Evolutionary conservation across 2,329 filamentous ascomycete species (phyloP), one percentile per base, ranked within the genome.

Genomic region (Arthrobotrys sphaeroides): DNA sequence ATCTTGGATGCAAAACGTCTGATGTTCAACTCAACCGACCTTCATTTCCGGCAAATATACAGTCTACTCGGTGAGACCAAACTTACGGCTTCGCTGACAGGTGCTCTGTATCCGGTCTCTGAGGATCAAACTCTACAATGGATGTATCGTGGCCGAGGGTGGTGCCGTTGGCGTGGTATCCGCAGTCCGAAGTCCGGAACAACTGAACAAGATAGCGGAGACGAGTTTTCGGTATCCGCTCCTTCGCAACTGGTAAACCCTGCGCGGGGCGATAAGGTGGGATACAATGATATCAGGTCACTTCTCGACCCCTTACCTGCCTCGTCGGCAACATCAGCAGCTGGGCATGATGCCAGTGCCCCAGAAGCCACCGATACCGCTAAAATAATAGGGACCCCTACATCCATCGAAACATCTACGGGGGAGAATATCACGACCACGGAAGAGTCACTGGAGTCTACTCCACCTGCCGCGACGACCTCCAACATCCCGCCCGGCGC

Each of bases 1-100:
- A 78, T 80, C 33, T 65, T 78, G 20, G 78, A 79, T 67, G 78
- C 78, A 16, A 77, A 78, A 40, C 79, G 79, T 49, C 70, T 80
- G 12, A 42, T 80, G 33, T 78, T 79, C 36, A 70, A 77, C 33
- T 79, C 79, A n/a, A 43, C 78, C 38, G 76, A 79, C 22, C 59
- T 80, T 13, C 77, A 77, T 24, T 47, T 79, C 10, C 74, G 78
- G 28, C 72, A 78, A 42, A 77, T 74, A 20, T 65, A 73, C 47
- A 77, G 76, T n/a, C 64, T 80, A 28, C 45, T 79, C 18, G 67
- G 40, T 2, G 49, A 73, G 6, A 66, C 67, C 1, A 47, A 22
- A 31, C 36, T 33, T 6, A 22, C 40, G 6, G 22, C 55, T 20
- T 33, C 72, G 3, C 24, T 75, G 16, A 73, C 66, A 18, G 78